These are phyloP conservation scores for Diaporthe sp. DNA, from an alignment of 2,329 filamentous ascomycete species.

Conservation along the genomic window DNA sequence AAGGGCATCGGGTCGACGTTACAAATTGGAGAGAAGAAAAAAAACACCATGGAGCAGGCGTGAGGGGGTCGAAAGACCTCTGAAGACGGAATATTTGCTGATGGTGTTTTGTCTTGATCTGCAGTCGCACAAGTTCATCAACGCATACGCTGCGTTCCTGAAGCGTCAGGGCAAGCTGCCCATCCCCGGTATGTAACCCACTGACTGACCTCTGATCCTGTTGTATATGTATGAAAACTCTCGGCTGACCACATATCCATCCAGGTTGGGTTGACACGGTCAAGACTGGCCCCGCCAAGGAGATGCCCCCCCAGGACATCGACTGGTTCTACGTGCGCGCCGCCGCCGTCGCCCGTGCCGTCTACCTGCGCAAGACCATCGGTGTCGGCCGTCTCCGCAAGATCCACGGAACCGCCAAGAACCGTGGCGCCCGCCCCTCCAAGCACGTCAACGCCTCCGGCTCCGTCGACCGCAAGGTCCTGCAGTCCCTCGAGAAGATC, in stretches of 20 bases:
- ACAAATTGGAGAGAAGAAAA: constrained; percentile 39
- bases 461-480: constrained; percentile 95
- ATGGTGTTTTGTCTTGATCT: constrained; percentile 51
- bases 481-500: constrained; percentile 99
- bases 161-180: constrained; percentile 95
- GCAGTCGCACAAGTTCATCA: constrained; percentile 90
- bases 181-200: constrained; percentile 77
- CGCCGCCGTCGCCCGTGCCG: constrained; percentile 94
- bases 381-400: constrained; percentile 98
- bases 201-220: not conserved
- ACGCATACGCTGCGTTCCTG: constrained; percentile 87
- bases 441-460: constrained; percentile 97
- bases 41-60: constrained; percentile 66
- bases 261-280: constrained; percentile 98
- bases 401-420: constrained; percentile 96
- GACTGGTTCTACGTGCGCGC: constrained; percentile 97
- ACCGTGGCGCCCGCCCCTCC: constrained; percentile 90
- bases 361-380: constrained; percentile 99
- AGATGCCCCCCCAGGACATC: constrained; percentile 97
- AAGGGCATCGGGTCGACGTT: constrained; percentile 39
- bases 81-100: constrained; percentile 78
- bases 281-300: constrained; percentile 96
- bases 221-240: not conserved
- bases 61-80: constrained; percentile 79
- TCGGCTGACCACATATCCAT: constrained; percentile 8